These are phyloP conservation scores for Scolecobasidium constrictum DNA, from an alignment of 2,329 filamentous ascomycete genomes.

Conservation along the genomic window DNA sequence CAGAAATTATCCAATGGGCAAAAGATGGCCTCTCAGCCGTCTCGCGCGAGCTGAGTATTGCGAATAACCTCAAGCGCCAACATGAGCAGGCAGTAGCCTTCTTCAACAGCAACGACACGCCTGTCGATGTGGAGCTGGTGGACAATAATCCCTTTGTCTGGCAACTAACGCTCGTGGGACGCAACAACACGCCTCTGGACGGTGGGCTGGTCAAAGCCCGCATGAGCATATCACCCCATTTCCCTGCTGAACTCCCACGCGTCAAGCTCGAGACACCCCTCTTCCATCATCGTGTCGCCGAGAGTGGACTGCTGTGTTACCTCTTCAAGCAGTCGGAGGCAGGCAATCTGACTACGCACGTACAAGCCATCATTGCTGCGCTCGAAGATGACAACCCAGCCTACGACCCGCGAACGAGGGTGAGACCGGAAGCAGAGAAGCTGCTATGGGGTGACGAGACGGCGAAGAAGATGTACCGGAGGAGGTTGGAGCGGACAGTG, in stretches of 20 bases:
- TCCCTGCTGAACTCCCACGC: conserved; percentile 80
- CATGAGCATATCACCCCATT: conserved; percentile 69
- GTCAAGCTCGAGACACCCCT: conserved; percentile 70
- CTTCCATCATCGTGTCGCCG: conserved; percentile 79
- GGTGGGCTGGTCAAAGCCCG: conserved; percentile 79
- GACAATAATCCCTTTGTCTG: conserved; percentile 83
- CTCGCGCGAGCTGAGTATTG: conserved; percentile 59
- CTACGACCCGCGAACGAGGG: conserved; percentile 81
- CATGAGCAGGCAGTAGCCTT: conserved; percentile 70
- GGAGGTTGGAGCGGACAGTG: conserved; percentile 67
- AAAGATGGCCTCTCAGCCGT: conserved; percentile 53
- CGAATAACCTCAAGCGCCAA: conserved; percentile 73
- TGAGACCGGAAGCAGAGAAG: conserved; percentile 76
- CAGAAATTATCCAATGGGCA: conserved; percentile 64
- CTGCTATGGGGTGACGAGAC: conserved; percentile 75
- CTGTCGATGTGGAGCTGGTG: conserved; percentile 65
- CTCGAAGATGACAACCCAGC: conserved; percentile 82
- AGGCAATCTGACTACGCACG: conserved; percentile 54
- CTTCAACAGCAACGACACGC: conserved; percentile 60
- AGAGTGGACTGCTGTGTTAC: conserved; percentile 76
- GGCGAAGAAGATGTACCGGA: conserved; percentile 75
- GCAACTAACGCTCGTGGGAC: conserved; percentile 79
- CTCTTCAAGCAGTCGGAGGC: conserved; percentile 34
- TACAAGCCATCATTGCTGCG: conserved; percentile 69
- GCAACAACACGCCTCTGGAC: conserved; percentile 86